These are phyloP conservation scores for Myotisia sp. DNA, from an alignment of 2,329 filamentous ascomycete genomes.

Conservation along the genomic window DNA sequence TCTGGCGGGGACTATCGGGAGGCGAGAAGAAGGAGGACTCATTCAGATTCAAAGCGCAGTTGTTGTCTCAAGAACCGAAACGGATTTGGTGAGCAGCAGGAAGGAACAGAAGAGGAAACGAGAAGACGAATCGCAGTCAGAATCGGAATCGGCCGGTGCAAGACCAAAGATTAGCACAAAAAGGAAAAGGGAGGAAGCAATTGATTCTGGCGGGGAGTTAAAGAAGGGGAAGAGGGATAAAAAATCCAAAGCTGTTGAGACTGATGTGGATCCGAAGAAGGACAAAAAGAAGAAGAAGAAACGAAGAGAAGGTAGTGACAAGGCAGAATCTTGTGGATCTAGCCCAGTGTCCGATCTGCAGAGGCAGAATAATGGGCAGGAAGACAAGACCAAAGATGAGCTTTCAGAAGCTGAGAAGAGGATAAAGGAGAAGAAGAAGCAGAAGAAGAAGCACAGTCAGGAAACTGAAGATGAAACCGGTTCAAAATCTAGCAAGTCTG, in stretches of 20 bases:
- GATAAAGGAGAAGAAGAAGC: conserved; percentile 9
- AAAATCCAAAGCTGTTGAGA: conserved; percentile 2
- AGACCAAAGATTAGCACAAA: background rate
- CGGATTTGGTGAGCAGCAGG: conserved; percentile 10
- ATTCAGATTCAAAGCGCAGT: no score
- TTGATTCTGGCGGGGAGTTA: no score
- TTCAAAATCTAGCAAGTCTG: background rate
- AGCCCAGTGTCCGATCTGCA: background rate
- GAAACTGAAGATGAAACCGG: conserved; percentile 1
- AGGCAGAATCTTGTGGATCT: conserved; percentile 11
- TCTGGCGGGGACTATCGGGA: conserved; percentile 52
- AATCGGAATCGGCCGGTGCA: background rate
- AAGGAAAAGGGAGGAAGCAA: no score
- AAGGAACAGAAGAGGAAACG: conserved; percentile 9
- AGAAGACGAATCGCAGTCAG: background rate
- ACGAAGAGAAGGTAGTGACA: conserved; percentile 4
- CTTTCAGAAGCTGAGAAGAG: conserved; percentile 9
- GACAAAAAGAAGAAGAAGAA: conserved; percentile 17
- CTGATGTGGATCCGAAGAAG: conserved; percentile 13
- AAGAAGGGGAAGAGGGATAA: conserved; percentile 26
- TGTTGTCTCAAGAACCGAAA: conserved; percentile 9
- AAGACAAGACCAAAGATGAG: conserved; percentile 13
- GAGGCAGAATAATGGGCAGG: background rate
- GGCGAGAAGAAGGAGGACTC: no score
- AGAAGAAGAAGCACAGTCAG: background rate